Evolutionary conservation across 2,329 filamentous ascomycete species (phyloP).

Genomic region (Didymella exigua): DNA sequence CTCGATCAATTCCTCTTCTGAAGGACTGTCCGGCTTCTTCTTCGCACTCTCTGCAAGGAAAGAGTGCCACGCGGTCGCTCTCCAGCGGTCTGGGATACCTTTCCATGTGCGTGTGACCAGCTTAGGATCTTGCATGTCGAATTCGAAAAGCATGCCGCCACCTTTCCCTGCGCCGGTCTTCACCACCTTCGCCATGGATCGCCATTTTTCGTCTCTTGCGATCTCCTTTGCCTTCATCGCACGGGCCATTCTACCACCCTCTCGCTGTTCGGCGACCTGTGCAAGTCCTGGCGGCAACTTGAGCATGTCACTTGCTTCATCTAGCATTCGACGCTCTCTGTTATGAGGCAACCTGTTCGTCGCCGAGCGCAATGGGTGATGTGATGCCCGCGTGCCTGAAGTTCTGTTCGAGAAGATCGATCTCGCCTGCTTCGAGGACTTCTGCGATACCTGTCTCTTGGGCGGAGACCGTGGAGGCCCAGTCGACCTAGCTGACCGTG

Average conservation of each 20-base stretch:
- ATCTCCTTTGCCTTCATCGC: conserved; percentile 64
- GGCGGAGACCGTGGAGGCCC: conserved; percentile 48
- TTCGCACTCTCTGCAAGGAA: conserved; percentile 82
- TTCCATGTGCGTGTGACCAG: conserved; percentile 95
- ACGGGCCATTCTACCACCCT: conserved; percentile 55
- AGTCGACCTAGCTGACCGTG: conserved; percentile 50
- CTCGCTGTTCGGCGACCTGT: conserved; percentile 52
- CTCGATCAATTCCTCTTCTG: conserved; percentile 73
- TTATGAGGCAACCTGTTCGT: conserved; percentile 61
- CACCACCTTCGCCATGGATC: conserved; percentile 64
- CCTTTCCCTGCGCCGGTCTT: conserved; percentile 58
- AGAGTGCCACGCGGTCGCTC: conserved; percentile 90
- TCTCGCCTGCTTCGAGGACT: conserved; percentile 51
- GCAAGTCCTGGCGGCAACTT: conserved; percentile 61
- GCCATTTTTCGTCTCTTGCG: conserved; percentile 69
- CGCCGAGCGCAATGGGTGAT: conserved; percentile 57
- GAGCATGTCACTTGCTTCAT: conserved; percentile 69
- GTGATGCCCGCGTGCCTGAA: conserved; percentile 49
- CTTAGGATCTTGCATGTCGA: conserved; percentile 78
- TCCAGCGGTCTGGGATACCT: conserved; percentile 95
- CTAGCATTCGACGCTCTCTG: conserved; percentile 59
- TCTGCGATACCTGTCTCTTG: conserved; percentile 49
- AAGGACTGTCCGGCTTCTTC: conserved; percentile 63
- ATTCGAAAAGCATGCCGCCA: conserved; percentile 73
- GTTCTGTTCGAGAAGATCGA: conserved; percentile 47